phyloP scores from a whole-genome alignment of 495 filamentous ascomycete genomes.

The Venustampulla echinocandica region DNA sequence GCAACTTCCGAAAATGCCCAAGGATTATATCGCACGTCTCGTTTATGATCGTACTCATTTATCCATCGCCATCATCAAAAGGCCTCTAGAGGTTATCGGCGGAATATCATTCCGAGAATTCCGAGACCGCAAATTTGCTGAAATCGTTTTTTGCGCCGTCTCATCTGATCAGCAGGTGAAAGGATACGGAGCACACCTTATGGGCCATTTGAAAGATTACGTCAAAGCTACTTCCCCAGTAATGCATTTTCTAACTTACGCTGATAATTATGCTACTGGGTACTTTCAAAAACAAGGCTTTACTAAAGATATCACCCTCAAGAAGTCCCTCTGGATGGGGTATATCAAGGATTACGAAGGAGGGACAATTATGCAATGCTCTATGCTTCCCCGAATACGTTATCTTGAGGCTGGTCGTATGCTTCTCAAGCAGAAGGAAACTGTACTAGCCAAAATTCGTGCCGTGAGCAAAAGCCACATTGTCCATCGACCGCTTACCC shows the following conservation, averaged over 20 bases:
- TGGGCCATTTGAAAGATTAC: constrained; percentile 98
- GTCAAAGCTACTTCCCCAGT: constrained; percentile 94
- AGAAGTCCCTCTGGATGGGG: constrained; percentile 90
- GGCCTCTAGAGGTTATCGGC: constrained; percentile 86
- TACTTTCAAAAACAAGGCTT: constrained; percentile 99
- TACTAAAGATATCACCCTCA: constrained; percentile 93
- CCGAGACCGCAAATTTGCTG: constrained; percentile 83
- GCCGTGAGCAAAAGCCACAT: constrained; percentile 83
- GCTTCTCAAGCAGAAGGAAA: constrained; percentile 94
- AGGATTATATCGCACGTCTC: constrained; percentile 93
- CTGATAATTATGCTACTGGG: constrained; percentile 97
- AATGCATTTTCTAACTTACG: constrained; percentile 98
- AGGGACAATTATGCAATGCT: constrained; percentile 98
- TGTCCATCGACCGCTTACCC: constrained; percentile 72
- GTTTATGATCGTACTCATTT: constrained; percentile 96
- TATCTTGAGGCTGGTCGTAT: constrained; percentile 89
- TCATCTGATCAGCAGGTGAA: constrained; percentile 98
- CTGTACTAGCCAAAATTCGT: constrained; percentile 86
- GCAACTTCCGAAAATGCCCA: constrained; percentile 97
- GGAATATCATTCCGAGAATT: constrained; percentile 97
- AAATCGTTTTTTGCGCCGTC: constrained; percentile 98
- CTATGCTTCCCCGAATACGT: constrained; percentile 89
- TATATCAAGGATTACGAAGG: constrained; percentile 99
- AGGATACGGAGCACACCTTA: constrained; percentile 94
- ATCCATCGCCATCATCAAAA: constrained; percentile 94